Percentiles rank a stretch among this genome's conserved stretches.
phyloP scores from a whole-genome alignment of 495 filamentous ascomycete genomes.

The Penicillium steckii region DNA sequence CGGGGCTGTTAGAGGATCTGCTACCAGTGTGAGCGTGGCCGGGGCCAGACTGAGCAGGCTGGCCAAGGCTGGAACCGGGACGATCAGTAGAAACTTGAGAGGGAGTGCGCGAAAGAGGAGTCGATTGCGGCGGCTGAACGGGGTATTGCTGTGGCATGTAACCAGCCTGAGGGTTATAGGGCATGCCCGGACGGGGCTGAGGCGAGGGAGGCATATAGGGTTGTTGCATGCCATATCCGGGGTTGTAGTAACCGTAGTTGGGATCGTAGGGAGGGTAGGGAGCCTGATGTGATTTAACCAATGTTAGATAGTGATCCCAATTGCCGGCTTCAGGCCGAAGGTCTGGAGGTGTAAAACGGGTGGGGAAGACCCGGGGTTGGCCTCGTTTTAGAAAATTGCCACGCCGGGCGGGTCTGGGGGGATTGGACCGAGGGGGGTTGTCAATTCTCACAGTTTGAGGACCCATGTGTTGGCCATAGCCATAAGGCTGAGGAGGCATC shows the following conservation, averaged over 20 bases:
- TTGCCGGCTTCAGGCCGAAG: constrained; percentile 66
- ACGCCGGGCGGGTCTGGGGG: constrained; percentile 25
- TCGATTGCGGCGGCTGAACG: constrained; percentile 55
- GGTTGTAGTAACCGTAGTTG: constrained; percentile 48
- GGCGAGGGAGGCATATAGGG: constrained; percentile 53
- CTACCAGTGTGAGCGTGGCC: constrained; percentile 59
- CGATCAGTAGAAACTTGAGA: constrained; percentile 79
- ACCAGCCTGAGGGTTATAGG: constrained; percentile 44
- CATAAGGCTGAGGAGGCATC: constrained; percentile 56
- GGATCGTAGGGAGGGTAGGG: constrained; percentile 44
- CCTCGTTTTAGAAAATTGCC: constrained; percentile 19
- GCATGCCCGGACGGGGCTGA: constrained; percentile 53
- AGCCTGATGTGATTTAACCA: constrained; percentile 54
- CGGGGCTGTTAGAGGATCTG: constrained; percentile 54
- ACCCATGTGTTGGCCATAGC: constrained; percentile 60
- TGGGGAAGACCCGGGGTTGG: constrained; percentile 13
- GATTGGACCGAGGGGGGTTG: constrained; percentile 15
- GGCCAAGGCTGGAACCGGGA: constrained; percentile 75
- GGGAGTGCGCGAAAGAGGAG: constrained; percentile 76
- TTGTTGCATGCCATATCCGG: constrained; percentile 47
- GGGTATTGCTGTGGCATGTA: constrained; percentile 52
- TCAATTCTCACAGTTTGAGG: constrained; percentile 67
- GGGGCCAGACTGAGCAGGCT: constrained; percentile 56
- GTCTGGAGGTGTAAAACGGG: constrained; percentile 38
- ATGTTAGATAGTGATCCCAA: constrained; percentile 75